Percentiles rank a stretch among this genome's conserved stretches.
phyloP scores from a whole-genome alignment of 345 rosid genomes.

The Salix arbutifolia region DNA sequence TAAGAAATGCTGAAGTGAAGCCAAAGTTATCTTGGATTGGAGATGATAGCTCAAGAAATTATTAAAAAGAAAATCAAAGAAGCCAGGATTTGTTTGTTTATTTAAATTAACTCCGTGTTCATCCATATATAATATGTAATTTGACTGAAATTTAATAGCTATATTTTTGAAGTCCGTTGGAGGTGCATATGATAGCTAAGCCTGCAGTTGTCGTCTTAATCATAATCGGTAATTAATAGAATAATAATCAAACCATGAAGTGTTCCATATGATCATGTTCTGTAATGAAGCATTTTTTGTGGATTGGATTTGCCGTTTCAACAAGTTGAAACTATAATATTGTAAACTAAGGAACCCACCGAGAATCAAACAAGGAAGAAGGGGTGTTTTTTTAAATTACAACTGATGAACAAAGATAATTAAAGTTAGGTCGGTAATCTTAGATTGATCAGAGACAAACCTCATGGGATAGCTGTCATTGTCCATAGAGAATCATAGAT shows the following conservation, averaged over 20 bases:
- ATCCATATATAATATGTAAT: too few relatives aligned
- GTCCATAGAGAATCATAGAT: background rate
- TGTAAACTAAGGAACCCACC: background rate
- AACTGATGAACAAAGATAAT: background rate
- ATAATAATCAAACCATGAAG: background rate
- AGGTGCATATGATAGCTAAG: background rate
- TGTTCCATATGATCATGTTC: slow-evolving; percentile 4
- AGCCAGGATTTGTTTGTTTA: too few relatives aligned
- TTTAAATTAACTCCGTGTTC: too few relatives aligned
- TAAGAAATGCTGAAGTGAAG: background rate
- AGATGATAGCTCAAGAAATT: background rate
- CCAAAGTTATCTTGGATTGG: background rate
- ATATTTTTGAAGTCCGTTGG: background rate
- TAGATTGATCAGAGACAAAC: background rate
- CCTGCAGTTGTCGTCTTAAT: background rate
- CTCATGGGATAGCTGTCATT: slow-evolving; percentile 3
- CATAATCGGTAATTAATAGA: background rate
- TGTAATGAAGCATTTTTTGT: background rate
- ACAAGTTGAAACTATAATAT: background rate
- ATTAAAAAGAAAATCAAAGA: background rate
- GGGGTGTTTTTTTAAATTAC: background rate
- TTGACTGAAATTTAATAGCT: too few relatives aligned
- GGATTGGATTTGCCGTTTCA: background rate
- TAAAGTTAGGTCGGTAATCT: background rate
- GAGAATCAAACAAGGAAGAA: background rate